phyloP scores from a whole-genome alignment of 768 basidiomycete species.

The Naematelia encephala region DNA sequence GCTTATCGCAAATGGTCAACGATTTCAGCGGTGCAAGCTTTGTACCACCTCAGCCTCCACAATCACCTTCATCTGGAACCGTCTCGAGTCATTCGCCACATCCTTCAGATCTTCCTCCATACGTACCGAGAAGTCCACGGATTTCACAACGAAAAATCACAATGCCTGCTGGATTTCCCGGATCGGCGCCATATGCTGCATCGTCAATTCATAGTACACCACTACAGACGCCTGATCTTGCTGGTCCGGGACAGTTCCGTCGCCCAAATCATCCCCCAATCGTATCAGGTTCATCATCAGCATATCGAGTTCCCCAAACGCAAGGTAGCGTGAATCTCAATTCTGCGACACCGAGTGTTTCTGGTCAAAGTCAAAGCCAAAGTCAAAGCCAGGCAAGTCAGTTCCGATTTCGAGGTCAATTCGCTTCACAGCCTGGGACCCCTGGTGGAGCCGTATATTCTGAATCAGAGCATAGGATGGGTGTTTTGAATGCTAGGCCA shows the following conservation, averaged over 20 bases:
- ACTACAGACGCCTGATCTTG: constrained; percentile 9
- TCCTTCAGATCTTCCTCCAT: neutral
- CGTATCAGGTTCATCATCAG: neutral
- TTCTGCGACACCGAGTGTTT: constrained; percentile 6
- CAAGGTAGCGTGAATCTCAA: neutral
- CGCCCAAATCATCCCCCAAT: constrained; percentile 1
- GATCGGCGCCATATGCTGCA: constrained; percentile 4
- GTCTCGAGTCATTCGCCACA: neutral
- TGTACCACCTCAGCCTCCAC: neutral
- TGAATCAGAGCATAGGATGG: constrained; percentile 7
- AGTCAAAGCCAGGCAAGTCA: constrained; percentile 11
- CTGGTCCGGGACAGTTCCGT: neutral
- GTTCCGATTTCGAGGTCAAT: constrained; percentile 44
- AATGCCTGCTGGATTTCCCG: constrained; percentile 34
- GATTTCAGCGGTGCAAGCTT: constrained; percentile 14
- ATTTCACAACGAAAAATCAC: constrained; percentile 17
- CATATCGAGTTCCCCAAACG: neutral
- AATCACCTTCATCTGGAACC: neutral
- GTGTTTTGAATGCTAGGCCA: constrained; percentile 20
- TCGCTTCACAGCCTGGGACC: constrained; percentile 37
- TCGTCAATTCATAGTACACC: neutral
- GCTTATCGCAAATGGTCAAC: constrained; percentile 25
- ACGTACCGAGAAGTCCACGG: neutral
- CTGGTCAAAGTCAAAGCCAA: constrained; percentile 8
- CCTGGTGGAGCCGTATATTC: constrained; percentile 11